Conservation (phyloP, 495 filamentous ascomycete species). For the Aspergillus diversus region DNA sequence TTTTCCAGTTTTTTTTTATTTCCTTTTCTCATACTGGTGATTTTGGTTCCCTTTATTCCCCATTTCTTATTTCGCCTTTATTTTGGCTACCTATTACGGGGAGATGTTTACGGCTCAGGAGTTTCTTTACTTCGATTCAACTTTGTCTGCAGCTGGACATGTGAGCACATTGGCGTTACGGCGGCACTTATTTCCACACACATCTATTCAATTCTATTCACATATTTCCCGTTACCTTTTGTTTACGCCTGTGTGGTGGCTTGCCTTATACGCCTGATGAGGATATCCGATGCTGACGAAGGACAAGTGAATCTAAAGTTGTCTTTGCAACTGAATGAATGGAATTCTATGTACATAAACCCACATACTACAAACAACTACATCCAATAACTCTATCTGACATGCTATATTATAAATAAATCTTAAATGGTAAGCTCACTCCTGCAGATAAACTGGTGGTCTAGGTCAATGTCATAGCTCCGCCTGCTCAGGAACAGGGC, state of each 20-base stretch:
- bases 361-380: background rate
- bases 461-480: slow-evolving; percentile 35
- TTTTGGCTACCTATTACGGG: slow-evolving; percentile 7
- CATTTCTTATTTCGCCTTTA: slow-evolving; percentile 8
- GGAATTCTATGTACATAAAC: slow-evolving; percentile 6
- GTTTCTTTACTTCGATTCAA: slow-evolving; percentile 20
- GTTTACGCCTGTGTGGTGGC: background rate
- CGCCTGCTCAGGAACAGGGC: slow-evolving; percentile 61
- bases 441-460: too few relatives aligned
- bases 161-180: slow-evolving; percentile 28
- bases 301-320: background rate
- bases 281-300: background rate
- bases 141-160: slow-evolving; percentile 22
- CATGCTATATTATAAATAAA: slow-evolving; percentile 1
- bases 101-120: slow-evolving; percentile 25
- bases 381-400: slow-evolving; percentile 5
- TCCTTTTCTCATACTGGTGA: background rate
- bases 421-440: background rate
- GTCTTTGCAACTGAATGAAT: slow-evolving; percentile 6
- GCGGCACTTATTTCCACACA: slow-evolving; percentile 20
- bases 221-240: slow-evolving; percentile 2
- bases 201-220: slow-evolving; percentile 9
- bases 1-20: slow-evolving; percentile 7
- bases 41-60: background rate
- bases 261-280: background rate